These are phyloP conservation scores for Zoysia japonica DNA, from an alignment of 176 grass and related monocot genomes.

Conservation along the genomic window DNA sequence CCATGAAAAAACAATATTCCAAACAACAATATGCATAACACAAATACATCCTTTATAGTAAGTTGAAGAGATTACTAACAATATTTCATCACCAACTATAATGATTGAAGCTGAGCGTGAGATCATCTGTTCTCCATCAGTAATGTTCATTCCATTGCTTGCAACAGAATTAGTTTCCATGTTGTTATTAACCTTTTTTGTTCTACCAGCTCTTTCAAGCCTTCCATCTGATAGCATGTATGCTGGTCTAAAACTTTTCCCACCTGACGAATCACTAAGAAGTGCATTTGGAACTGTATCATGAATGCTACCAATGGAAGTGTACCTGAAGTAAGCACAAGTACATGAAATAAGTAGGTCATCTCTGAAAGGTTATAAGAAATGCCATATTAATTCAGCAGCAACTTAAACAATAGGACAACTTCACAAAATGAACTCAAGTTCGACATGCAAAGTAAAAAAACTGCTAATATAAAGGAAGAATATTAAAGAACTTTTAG, in stretches of 20 bases:
- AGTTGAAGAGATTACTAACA: conserved; percentile 69
- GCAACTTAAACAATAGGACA: neutral
- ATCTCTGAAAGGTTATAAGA: conserved; percentile 27
- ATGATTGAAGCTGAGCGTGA: conserved; percentile 72
- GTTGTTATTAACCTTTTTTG: conserved; percentile 66
- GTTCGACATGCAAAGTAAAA: neutral
- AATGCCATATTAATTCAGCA: conserved; percentile 11
- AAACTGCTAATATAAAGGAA: conserved; percentile 17
- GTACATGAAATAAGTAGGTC: conserved; percentile 21
- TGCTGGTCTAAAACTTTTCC: conserved; percentile 91
- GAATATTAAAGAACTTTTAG: conserved; percentile 1
- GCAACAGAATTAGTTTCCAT: conserved; percentile 40
- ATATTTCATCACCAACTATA: conserved; percentile 83
- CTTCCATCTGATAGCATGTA: conserved; percentile 97
- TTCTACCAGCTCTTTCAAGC: conserved; percentile 94
- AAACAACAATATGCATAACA: conserved; percentile 21
- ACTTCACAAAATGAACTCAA: conserved; percentile 24
- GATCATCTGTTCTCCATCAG: conserved; percentile 37
- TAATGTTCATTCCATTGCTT: conserved; percentile 60
- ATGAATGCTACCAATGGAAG: conserved; percentile 98
- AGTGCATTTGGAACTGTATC: conserved; percentile 98
- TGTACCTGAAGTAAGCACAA: conserved; percentile 64
- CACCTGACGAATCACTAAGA: conserved; percentile 61
- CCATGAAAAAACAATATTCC: conserved; percentile 13
- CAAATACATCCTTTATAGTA: conserved; percentile 18